These are phyloP conservation scores for Colletotrichum echinochloae DNA, from an alignment of 2,329 filamentous ascomycete genomes.

Conservation along the genomic window DNA sequence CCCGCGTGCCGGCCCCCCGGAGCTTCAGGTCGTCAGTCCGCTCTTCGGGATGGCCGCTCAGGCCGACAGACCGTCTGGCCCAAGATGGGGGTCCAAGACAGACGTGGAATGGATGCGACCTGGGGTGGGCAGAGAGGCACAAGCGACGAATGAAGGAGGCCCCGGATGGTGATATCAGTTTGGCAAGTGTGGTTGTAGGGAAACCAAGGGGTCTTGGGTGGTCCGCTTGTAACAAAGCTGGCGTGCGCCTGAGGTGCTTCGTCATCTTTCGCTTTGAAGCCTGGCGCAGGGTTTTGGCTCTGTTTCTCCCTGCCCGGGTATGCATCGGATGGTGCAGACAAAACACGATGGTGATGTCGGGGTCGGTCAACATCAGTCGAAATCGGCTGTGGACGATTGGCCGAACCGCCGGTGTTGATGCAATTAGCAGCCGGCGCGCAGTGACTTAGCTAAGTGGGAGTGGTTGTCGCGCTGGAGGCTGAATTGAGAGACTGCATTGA, in stretches of 20 bases:
- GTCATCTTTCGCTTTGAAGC: slow-evolving; percentile 15
- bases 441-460: not conserved
- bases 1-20: slow-evolving; percentile 10
- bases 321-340: not conserved
- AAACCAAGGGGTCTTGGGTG: slow-evolving; percentile 19
- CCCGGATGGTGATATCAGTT: slow-evolving; percentile 6
- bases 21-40: slow-evolving; percentile 19
- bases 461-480: not conserved
- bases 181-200: slow-evolving; percentile 1
- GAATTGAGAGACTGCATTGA: not conserved
- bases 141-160: slow-evolving; percentile 1
- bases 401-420: not conserved
- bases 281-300: slow-evolving; percentile 6
- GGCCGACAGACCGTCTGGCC: slow-evolving; percentile 26
- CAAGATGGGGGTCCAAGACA: slow-evolving; percentile 35
- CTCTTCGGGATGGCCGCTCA: slow-evolving; percentile 21
- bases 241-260: slow-evolving; percentile 2
- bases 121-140: slow-evolving; percentile 8
- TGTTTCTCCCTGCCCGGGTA: not conserved
- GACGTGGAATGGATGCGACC: slow-evolving; percentile 15
- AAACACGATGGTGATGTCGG: not conserved
- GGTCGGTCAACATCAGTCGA: not conserved
- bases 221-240: slow-evolving; percentile 20
- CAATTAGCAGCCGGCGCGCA: not conserved
- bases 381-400: slow-evolving; percentile 22